Evolutionary conservation across 169 alveolate species (phyloP).

Genomic region (Cryptosporidium parvum): DNA sequence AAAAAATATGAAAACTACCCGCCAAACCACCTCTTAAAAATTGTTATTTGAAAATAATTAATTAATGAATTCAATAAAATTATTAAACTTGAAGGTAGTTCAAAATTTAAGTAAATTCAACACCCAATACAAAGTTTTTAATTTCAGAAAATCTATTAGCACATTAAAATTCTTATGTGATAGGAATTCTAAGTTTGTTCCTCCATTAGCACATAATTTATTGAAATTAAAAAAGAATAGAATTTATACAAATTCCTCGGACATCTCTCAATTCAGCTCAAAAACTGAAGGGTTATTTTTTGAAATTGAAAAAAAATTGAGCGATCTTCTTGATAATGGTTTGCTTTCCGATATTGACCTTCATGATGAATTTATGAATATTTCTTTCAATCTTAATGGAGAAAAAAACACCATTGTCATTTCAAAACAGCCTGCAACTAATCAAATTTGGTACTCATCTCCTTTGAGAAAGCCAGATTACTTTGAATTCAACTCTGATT

Average conservation of each 20-base stretch:
- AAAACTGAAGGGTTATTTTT: constrained; percentile 33
- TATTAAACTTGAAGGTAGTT: constrained; percentile 12
- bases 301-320: constrained; percentile 12
- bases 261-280: neutral
- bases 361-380: constrained; percentile 67
- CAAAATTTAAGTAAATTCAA: constrained; percentile 5
- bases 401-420: constrained; percentile 32
- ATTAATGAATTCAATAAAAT: constrained; percentile 32
- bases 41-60: constrained; percentile 3
- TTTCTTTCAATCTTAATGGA: constrained; percentile 15
- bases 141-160: neutral
- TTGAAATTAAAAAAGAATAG: neutral
- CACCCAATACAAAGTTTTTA: neutral
- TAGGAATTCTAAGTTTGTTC: neutral
- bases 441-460: constrained; percentile 72
- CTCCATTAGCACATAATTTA: neutral
- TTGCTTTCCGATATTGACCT: constrained; percentile 27
- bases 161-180: neutral
- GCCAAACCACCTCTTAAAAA: constrained; percentile 3
- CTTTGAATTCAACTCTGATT: constrained; percentile 25
- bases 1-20: neutral
- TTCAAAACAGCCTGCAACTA: constrained; percentile 60
- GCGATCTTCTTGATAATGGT: constrained; percentile 5
- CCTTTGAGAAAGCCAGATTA: constrained; percentile 67
- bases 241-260: neutral